Base-by-base conservation (phyloP, 129 eudicot genomes). In the Artemisia tridentata region DNA sequence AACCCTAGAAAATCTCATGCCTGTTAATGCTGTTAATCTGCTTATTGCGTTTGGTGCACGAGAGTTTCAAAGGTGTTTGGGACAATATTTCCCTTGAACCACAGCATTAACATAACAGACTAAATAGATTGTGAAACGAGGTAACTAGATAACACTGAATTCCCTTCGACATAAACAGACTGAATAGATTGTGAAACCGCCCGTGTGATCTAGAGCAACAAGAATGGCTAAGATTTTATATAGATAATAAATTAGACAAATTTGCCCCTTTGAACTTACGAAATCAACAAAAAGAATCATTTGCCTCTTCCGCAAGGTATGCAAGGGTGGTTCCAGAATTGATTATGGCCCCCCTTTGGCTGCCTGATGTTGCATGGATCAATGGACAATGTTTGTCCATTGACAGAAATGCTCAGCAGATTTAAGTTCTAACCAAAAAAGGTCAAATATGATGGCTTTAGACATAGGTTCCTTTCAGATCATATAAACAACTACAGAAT, bases 261-360 rank as follows among this genome's bases (percentile, higher is more conserved):
- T 60, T 49, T 34, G 57, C 31, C 34, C 45, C 51, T 62, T 70
- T 29, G 58, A 68, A 84, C 96, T 84, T 81, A 95, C 97, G 27
- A 89, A 92, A 19, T 58, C 63, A 65, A 90, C 88, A 72, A 95
- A n/a, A 86, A 19, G 96, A 87, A 77, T 86, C 88, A 80, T 90
- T 85, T 63, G 95, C 99, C 21, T 69, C 91, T 80, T 95, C 97
- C 1, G 97, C 96, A 79, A 93, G 82, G 82, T 93, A 93, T 19
- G 99, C 96, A 73, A 95, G 84, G 18, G 99, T 95, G 56, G 99
- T 90, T 72, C 99, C 97, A 0, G 96, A 95, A 88, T 95, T 96
- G 58, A 95, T 82, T 53, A 95, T 95, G 27, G 99, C 87, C 74
- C 99, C 99, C 63, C 99, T 97, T 21, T 80, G 57, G 76, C 79